Conservation (phyloP, 2,329 filamentous ascomycete species). For the Sclerotiophoma versabilis region DNA sequence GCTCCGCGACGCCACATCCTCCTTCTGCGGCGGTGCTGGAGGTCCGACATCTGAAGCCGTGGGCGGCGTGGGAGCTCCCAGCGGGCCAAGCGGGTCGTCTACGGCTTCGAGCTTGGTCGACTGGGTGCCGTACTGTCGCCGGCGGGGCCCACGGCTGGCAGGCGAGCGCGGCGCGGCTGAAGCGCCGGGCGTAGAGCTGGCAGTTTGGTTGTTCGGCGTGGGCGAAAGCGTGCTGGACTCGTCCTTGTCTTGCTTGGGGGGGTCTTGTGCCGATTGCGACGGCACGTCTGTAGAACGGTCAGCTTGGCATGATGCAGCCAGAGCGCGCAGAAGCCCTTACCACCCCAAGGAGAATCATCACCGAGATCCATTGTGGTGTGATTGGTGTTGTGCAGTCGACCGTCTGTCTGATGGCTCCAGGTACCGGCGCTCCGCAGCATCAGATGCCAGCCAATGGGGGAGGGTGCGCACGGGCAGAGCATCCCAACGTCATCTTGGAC, state of each 20-base stretch:
- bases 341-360: constrained; percentile 54
- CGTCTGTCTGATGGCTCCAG: constrained; percentile 18
- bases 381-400: constrained; percentile 18
- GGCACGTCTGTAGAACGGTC: constrained; percentile 54
- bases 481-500: constrained; percentile 16
- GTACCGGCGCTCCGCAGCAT: constrained; percentile 11
- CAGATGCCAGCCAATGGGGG: constrained; percentile 10
- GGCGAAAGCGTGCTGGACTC: constrained; percentile 41
- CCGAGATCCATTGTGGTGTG: constrained; percentile 50
- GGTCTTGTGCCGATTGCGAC: constrained; percentile 46
- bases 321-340: constrained; percentile 29
- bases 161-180: constrained; percentile 56
- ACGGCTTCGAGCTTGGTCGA: constrained; percentile 80
- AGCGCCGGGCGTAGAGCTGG: constrained; percentile 43
- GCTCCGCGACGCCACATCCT: constrained; percentile 60
- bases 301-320: constrained; percentile 8
- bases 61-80: constrained; percentile 70
- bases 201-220: constrained; percentile 25
- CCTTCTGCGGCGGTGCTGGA: constrained; percentile 70
- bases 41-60: constrained; percentile 66
- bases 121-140: constrained; percentile 72
- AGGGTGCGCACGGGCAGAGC: constrained; percentile 13
- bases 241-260: constrained; percentile 42
- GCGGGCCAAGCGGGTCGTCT: constrained; percentile 76
- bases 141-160: constrained; percentile 58